These are phyloP conservation scores for Lophiotrema nucula DNA, from an alignment of 495 filamentous ascomycete species.

Conservation along the genomic window DNA sequence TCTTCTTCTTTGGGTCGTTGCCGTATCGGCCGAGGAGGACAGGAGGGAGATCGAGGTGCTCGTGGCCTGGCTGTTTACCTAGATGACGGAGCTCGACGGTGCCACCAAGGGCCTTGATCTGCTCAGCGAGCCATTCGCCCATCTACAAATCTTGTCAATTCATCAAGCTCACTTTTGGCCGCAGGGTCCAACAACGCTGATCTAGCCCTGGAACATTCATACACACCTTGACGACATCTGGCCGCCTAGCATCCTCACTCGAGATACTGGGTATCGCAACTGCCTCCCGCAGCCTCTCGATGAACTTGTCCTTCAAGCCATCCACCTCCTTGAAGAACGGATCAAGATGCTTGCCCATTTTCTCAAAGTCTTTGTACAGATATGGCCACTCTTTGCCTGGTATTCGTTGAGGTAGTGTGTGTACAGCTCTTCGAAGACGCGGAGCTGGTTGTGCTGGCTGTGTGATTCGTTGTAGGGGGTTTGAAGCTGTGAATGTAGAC, in stretches of 20 bases:
- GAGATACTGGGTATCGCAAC: constrained; percentile 96
- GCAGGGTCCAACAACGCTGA: not conserved
- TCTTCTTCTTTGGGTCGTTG: constrained; percentile 84
- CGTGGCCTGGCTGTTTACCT: constrained; percentile 85
- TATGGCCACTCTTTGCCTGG: constrained; percentile 37
- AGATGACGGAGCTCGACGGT: constrained; percentile 77
- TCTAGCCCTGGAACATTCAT: too few relatives aligned
- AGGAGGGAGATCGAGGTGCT: constrained; percentile 87
- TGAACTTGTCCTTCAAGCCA: constrained; percentile 73
- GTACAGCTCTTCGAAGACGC: not conserved
- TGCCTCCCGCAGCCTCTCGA: constrained; percentile 84
- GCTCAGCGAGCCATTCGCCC: constrained; percentile 82
- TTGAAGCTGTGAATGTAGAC: not conserved
- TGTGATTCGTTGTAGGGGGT: not conserved
- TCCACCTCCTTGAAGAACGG: constrained; percentile 62
- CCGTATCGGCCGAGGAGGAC: constrained; percentile 91
- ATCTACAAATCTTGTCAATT: constrained; percentile 53
- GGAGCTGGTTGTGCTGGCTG: not conserved
- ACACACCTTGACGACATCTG: constrained; percentile 74
- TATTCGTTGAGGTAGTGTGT: not conserved
- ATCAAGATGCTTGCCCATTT: constrained; percentile 43
- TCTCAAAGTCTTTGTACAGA: constrained; percentile 37
- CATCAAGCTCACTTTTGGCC: not conserved
- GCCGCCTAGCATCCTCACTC: constrained; percentile 80
- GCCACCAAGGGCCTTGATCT: constrained; percentile 81